Evolutionary conservation across 1,284 basidiomycete species (phyloP), one percentile per base, ranked within the genome.

Genomic region (Apiotrichum akiyoshidainum): DNA sequence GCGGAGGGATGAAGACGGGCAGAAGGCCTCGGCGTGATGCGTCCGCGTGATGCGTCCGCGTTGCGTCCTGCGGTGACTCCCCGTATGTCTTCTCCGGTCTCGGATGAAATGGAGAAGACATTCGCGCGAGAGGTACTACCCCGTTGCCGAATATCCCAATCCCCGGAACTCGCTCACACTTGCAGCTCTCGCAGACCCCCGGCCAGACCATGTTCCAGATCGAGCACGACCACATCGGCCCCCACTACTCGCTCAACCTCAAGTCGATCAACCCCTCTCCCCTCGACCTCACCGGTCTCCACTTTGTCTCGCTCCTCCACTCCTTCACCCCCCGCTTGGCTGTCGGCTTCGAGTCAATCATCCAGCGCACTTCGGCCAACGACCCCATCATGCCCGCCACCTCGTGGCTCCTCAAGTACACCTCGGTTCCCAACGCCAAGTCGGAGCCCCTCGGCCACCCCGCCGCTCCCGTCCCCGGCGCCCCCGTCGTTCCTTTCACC

Each of bases 261-360:
- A 98, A 98, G 79, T 87, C 90, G 21, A 84, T 96, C 75, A 99
- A 99, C 81, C 94, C 94, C 12, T 92, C 87, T 58, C 88, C 90
- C 14, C 82, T 85, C 55, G 93, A 98, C 79, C 77, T 85, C 35
- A 90, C 91, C n/a, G 96, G 96, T 61, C 90, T 97, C 75, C 98
- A 92, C 80, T 85, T 97, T 58, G 90, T 87, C 70, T 93, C 87
- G 72, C 92, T 95, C 80, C 84, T 99, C 59, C 96, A 98, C 79
- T 97, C 95, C n/a, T 68, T 99, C 72, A 89, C 92, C 40, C 89
- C 90, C 78, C 89, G 89, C 73, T 80, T 99, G 64, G 92, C 95
- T 3, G 75, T 98, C 63, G 96, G 96, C 63, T 80, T 92, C 61
- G 96, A 99, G 80, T 84, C 87, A n/a, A 80, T 98, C 64, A 87